Base-by-base conservation (phyloP, 257 asterid species). In the Solanum appendiculatum region DNA sequence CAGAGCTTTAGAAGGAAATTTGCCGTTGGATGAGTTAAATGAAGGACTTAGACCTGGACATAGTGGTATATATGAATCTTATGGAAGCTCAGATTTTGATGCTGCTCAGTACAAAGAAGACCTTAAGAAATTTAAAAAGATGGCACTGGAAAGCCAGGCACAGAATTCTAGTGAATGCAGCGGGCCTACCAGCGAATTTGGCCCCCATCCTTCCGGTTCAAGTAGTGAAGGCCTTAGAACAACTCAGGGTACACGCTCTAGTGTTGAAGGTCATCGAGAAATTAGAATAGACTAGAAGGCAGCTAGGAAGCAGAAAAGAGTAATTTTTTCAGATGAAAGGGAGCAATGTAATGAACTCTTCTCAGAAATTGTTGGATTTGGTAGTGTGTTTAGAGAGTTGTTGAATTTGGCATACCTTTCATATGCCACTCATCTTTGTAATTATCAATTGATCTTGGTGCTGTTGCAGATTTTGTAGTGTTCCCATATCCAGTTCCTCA, bases 71-170 rank as follows among this genome's bases (percentile, higher is more conserved):
- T 54, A 89, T 44, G 94, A 87, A 31, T 91, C 96, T 23, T 88
- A 90, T 5, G 95, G 90, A 86, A 94, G 98, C 92, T 82, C 93
- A 3, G 98, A 94, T 81, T 93, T 86, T 3, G 94, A 92, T 91
- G 88, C 94, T 40, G 83, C 87, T 29, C 93, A 93, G 74, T 96
- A 96, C 96, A 96, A 89, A 88, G 98, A 96, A 88, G 99, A 96
- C 85, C 90, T 96, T 82, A 89, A 89, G 54, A 95, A 95, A 88
- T 95, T 96, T 90, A 91, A 90, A 89, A 93, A 91, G 89, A 91
- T 96, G 97, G 99, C 98, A 23, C 81, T 96, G 16, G 96, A 92
- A 88, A 90, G 90, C 85, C 86, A 87, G n/a, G 93, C 90, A 29
- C 92, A 78, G 44, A 92, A 92, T 60, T 89, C 92, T 2, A 92